Base-by-base conservation (phyloP, 2,329 filamentous ascomycete species). In the Clarireedia monteithiana region DNA sequence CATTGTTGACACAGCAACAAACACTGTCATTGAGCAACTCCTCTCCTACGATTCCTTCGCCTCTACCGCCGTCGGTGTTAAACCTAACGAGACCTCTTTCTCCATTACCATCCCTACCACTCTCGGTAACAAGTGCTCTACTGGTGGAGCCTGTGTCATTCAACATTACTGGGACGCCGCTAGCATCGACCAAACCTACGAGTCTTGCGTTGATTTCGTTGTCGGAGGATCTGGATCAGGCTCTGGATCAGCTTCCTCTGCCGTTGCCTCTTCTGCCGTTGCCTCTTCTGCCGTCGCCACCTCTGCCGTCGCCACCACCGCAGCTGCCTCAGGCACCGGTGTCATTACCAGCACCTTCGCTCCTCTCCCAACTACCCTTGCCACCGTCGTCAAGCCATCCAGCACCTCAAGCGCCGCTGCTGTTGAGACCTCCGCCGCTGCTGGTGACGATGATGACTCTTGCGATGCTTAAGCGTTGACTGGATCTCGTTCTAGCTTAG, bases 151-250 rank as follows among this genome's bases (percentile, higher is more conserved):
- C 12, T 67, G 64, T 56, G 62, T 79, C 6, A 72, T 82, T 48
- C 79, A 81, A 66, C 78, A 78, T 73, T 79, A 67, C 68, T 81
- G 78, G 78, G 69, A 79, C 59, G 76, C 77, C 7, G 63, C 70
- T 14, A 65, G 63, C 42, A 73, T 78, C 50, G 66, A 77, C 60
- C 79, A 82, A 73, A 80, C 78, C n/a, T 81, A 82, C 66, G 76
- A 80, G 70, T 72, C 72, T 51, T 81, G 78, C 64, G 69, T 81
- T 56, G 79, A 81, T 67, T 80, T 82, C 58, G 59, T 58, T 6
- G 59, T 66, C 26, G 60, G 58, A 40, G 59, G 56, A 17, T 36
- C 27, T 3, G 30, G 38, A 4, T 17, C 50, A 4, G 30, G 23
- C 1, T 48, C 52, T 1, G 17, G 20, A 15, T 54, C 52, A 0